Percentiles rank a stretch among this genome's conserved stretches.
phyloP scores from a whole-genome alignment of 306 rosid genomes.

The Corylus americana region DNA sequence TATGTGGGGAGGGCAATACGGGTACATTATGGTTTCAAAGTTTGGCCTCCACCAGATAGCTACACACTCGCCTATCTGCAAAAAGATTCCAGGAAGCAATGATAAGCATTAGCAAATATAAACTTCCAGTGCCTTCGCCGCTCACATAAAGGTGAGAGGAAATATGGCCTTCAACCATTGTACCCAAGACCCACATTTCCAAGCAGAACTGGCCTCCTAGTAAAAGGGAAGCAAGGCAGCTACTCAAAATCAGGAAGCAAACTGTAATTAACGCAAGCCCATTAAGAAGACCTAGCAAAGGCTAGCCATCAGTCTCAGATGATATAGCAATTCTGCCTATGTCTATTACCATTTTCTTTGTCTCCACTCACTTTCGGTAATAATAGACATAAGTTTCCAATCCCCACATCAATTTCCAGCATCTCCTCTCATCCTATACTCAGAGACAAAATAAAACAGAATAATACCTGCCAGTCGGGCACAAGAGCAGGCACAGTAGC shows the following conservation, averaged over 20 bases:
- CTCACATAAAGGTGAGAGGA: background rate
- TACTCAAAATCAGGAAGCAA: background rate
- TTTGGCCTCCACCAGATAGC: slow-evolving; percentile 99
- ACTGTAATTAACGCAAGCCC: background rate
- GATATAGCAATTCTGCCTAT: background rate
- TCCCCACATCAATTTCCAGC: background rate
- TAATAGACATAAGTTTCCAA: background rate
- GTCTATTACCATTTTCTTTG: background rate
- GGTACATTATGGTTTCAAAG: slow-evolving; percentile 97
- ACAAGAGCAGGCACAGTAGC: slow-evolving; percentile 77
- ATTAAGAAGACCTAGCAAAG: background rate
- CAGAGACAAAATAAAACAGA: background rate
- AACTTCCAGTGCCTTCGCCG: background rate
- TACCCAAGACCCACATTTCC: slow-evolving; percentile 1
- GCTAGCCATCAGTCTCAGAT: background rate
- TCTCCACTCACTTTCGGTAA: background rate
- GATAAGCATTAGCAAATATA: slow-evolving; percentile 17
- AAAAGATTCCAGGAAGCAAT: slow-evolving; percentile 4
- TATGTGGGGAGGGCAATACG: slow-evolving; percentile 98
- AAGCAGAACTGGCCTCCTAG: background rate
- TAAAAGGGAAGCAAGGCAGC: background rate
- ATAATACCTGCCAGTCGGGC: slow-evolving; percentile 90
- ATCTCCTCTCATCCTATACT: background rate
- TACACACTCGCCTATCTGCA: slow-evolving; percentile 97
- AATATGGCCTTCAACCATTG: background rate